A percentile compares a stretch with the other conserved stretches of the same genome.
Evolutionary conservation across 441 rosid species (phyloP).

Genomic region (Syzygium syzygioides): DNA sequence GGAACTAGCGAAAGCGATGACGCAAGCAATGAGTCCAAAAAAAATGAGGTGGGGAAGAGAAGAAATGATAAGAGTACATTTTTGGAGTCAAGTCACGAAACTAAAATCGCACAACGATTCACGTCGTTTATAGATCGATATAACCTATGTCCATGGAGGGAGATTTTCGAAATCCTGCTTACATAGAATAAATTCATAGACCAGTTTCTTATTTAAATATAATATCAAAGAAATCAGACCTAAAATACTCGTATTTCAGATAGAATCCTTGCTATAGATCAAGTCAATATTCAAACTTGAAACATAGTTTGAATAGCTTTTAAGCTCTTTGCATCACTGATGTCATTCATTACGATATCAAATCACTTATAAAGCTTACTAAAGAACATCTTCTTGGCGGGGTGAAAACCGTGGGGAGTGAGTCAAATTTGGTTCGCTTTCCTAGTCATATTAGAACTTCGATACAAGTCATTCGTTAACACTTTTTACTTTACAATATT

Average conservation of each 20-base stretch:
- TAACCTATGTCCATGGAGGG: background rate
- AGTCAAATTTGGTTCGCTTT: background rate
- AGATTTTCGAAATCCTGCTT: background rate
- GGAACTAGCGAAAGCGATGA: background rate
- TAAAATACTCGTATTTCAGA: background rate
- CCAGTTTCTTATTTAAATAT: background rate
- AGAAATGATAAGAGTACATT: background rate
- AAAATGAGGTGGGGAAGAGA: too few species aligned
- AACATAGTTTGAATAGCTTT: background rate
- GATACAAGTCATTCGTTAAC: too few species aligned
- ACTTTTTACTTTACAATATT: too few species aligned
- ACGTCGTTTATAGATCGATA: background rate
- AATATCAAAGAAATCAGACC: background rate
- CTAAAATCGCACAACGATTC: background rate
- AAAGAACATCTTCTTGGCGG: background rate
- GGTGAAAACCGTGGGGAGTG: background rate
- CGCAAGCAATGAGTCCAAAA: background rate
- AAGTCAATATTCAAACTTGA: background rate
- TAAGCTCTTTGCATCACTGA: background rate
- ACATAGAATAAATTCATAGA: background rate
- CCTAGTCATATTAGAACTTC: too few species aligned
- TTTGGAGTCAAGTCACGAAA: background rate
- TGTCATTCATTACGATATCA: background rate
- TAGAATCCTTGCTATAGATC: background rate
- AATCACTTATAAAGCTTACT: background rate